Conservation (phyloP, 2,329 filamentous ascomycete species). For the Sarocladium strictum region DNA sequence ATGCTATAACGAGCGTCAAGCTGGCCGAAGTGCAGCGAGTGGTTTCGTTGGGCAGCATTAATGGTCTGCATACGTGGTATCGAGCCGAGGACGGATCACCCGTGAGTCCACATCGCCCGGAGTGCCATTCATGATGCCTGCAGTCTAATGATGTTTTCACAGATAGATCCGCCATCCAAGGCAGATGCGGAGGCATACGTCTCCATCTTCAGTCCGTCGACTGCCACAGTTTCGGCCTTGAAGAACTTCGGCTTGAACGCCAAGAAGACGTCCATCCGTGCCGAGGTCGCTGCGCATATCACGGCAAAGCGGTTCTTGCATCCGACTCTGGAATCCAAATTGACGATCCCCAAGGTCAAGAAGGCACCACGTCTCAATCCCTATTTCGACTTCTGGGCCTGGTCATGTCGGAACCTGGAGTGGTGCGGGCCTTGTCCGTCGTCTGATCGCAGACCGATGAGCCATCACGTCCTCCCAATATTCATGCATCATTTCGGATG, state of each 20-base stretch:
- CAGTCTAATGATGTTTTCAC: slow-evolving; percentile 10
- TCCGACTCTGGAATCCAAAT: slow-evolving; percentile 28
- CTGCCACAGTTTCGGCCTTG: slow-evolving; percentile 54
- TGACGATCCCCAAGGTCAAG: slow-evolving; percentile 41
- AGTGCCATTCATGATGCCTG: neutral
- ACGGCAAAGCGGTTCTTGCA: slow-evolving; percentile 44
- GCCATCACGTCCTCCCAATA: slow-evolving; percentile 65
- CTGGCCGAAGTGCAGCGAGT: slow-evolving; percentile 43
- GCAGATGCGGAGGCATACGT: slow-evolving; percentile 62
- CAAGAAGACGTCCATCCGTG: slow-evolving; percentile 54
- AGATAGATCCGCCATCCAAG: slow-evolving; percentile 42
- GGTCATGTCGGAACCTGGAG: slow-evolving; percentile 57
- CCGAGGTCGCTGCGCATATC: slow-evolving; percentile 51
- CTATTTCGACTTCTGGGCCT: slow-evolving; percentile 61
- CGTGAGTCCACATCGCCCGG: slow-evolving; percentile 18
- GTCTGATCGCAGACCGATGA: slow-evolving; percentile 45
- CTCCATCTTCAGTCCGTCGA: slow-evolving; percentile 56
- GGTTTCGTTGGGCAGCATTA: slow-evolving; percentile 35
- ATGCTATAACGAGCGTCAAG: slow-evolving; percentile 43
- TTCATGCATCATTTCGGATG: slow-evolving; percentile 78
- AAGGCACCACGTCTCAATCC: slow-evolving; percentile 49
- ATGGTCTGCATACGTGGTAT: slow-evolving; percentile 46
- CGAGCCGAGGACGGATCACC: slow-evolving; percentile 27
- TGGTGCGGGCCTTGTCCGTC: slow-evolving; percentile 55
- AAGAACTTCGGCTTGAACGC: slow-evolving; percentile 60